Conservation (phyloP, 148 eudicot species). For the Chenopodium formosanum region DNA sequence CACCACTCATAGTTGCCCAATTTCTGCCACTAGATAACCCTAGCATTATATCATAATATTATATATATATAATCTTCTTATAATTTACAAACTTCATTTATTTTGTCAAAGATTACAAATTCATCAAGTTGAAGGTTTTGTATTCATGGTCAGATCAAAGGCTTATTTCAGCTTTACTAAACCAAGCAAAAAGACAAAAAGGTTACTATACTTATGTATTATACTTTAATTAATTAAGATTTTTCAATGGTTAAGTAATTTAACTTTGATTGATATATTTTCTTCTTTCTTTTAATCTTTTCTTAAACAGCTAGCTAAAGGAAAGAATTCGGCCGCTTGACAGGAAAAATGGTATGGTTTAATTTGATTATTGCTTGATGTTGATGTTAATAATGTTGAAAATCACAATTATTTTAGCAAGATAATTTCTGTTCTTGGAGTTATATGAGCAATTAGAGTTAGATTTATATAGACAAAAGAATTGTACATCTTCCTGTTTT, state of each 20-base stretch:
- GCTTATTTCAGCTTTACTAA: neutral
- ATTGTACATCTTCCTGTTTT: neutral
- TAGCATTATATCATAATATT: neutral
- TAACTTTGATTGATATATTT: neutral
- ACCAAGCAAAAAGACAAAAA: neutral
- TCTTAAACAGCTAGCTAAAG: neutral
- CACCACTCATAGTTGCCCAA: constrained; percentile 21
- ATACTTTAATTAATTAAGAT: neutral
- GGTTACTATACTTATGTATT: neutral
- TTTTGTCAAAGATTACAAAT: neutral
- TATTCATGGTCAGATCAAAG: neutral
- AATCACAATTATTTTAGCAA: neutral
- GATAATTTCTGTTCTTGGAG: neutral
- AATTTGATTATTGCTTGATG: neutral
- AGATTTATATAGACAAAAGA: neutral
- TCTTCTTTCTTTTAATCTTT: too few species aligned
- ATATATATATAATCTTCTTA: neutral
- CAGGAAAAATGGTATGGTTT: neutral
- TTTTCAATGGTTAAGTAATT: neutral
- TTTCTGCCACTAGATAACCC: constrained; percentile 20
- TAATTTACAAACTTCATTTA: neutral
- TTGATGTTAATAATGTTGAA: neutral
- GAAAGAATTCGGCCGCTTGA: neutral
- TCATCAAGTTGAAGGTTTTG: neutral
- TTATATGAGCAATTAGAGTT: too few species aligned